Conservation (phyloP, 2,329 filamentous ascomycete genomes). For the Cadophora luteo-olivacea region DNA sequence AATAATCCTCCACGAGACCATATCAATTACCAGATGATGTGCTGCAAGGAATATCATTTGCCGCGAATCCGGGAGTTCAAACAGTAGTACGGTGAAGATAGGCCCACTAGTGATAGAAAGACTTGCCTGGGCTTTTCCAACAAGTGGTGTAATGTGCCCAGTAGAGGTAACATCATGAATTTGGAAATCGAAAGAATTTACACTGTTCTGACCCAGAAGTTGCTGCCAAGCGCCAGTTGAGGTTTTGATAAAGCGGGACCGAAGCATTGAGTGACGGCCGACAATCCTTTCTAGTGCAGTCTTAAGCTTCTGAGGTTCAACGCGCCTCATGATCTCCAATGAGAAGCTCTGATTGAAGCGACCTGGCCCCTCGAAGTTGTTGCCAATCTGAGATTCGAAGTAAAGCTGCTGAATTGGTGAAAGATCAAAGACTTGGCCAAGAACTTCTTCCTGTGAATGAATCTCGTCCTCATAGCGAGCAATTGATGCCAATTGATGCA, state of each 20-base stretch:
- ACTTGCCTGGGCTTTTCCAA: not conserved
- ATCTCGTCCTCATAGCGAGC: not conserved
- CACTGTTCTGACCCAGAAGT: not conserved
- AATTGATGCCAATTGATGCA: not conserved
- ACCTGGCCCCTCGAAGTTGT: not conserved
- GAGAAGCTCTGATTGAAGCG: not conserved
- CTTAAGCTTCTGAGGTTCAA: not conserved
- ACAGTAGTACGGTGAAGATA: not conserved
- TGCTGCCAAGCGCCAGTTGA: not conserved
- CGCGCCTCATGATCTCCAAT: not conserved
- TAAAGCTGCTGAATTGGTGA: not conserved
- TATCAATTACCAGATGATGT: conserved; percentile 42
- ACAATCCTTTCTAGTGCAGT: not conserved
- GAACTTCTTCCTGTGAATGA: not conserved
- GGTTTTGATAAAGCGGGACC: not conserved
- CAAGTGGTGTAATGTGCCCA: not conserved
- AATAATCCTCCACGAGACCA: conserved; percentile 48
- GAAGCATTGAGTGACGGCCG: not conserved
- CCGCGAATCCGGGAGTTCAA: not conserved
- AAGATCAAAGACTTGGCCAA: not conserved
- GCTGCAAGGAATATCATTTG: conserved; percentile 29
- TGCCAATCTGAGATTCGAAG: not conserved
- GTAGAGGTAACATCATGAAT: not conserved
- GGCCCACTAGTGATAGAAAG: not conserved
- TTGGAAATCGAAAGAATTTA: not conserved